Percentiles rank a stretch among this genome's conserved stretches.
phyloP scores from a whole-genome alignment of 1,284 basidiomycete genomes.

The Pascua sp. region DNA sequence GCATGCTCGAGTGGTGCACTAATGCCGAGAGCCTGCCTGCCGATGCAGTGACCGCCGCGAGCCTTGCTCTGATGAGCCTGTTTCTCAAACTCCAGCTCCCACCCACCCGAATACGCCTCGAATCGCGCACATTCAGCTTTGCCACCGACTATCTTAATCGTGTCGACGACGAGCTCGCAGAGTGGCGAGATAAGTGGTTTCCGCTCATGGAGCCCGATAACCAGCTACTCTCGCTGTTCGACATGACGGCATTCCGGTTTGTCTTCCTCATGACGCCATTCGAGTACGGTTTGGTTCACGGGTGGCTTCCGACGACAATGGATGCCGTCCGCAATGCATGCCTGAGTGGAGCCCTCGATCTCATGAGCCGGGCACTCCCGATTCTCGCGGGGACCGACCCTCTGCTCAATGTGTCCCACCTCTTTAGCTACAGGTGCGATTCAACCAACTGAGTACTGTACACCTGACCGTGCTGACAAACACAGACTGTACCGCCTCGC shows the following conservation, averaged over 20 bases:
- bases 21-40: neutral
- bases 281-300: slow-evolving; percentile 1
- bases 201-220: neutral
- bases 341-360: slow-evolving; percentile 9
- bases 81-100: neutral
- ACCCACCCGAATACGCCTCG: too few species aligned
- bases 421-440: slow-evolving; percentile 3
- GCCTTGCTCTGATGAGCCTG: neutral
- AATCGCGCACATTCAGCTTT: too few species aligned
- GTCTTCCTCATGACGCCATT: slow-evolving; percentile 19
- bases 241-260: slow-evolving; percentile 15
- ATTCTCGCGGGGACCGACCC: slow-evolving; percentile 6
- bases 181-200: slow-evolving; percentile 6
- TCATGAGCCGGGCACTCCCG: slow-evolving; percentile 16
- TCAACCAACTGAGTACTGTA: too few species aligned
- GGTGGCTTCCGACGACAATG: neutral
- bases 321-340: slow-evolving; percentile 11
- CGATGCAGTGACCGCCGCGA: neutral
- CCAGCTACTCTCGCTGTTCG: slow-evolving; percentile 8
- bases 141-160: neutral
- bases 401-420: neutral
- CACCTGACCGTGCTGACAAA: neutral
- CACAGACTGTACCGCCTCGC: slow-evolving; percentile 17
- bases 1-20: slow-evolving; percentile 1
- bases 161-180: slow-evolving; percentile 8